Base-by-base conservation (phyloP, 179 eudicot species). In the Gypsophila paniculata region DNA sequence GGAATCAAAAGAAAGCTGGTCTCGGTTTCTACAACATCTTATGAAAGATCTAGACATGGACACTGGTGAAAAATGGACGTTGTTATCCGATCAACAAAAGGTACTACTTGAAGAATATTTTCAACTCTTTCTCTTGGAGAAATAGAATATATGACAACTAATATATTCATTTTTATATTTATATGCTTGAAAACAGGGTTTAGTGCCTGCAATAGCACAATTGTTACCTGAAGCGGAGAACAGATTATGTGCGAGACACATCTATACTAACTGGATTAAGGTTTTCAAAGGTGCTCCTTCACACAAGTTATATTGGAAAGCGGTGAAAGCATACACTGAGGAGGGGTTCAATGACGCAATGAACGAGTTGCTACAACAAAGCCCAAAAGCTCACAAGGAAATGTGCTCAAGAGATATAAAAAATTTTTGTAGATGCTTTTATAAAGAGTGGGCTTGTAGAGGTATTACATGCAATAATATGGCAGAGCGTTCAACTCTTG, bases 51-150 rank as follows among this genome's bases (percentile, higher is more conserved):
- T 72, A 0, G 60, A 29, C 0, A 72, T 72, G 68, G 8, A 46
- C 25, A 17, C 8, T 6, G 34, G 34, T 1, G 1, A 22, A 0
- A 11, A 59, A 8, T 48, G 74, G 68, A 72, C 60, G 6, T 61
- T 72, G 11, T 26, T 61, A 18, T 72, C 74, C 0, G 68, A 72
- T 48, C 68, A 72, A 29, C 68, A 72, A 61, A 72, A 72, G 74
- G 59, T 61, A 48, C 29, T 17, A 15, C 7, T 36, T 36, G 42
- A 2, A 36, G 7, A 7, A 7, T 36, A 36, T 36, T 36, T 36
- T 36, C 42, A 36, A 36, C 3, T 7, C 7, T 36, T 36, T 36
- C 3, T 36, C 42, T 36, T 36, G 42, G 3, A 36, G n/a, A n/a
- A n/a, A n/a, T n/a, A 2, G 42, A 36, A 36, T 36, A 36, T 36